These are phyloP conservation scores for Lachancea nothofagi DNA, from an alignment of 805 yeast genomes.

Conservation along the genomic window DNA sequence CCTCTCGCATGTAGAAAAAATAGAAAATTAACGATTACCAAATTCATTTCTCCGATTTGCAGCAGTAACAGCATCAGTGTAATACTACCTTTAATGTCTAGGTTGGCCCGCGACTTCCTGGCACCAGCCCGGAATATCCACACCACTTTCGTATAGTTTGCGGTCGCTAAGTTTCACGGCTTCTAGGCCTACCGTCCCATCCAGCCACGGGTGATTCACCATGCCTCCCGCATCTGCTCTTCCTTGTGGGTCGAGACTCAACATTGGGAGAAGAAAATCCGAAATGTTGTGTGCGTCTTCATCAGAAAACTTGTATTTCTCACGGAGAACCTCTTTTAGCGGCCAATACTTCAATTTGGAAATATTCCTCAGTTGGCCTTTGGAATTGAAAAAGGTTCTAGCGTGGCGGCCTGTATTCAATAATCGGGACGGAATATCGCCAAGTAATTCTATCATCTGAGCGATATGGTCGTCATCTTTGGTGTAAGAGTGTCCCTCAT, in stretches of 20 bases:
- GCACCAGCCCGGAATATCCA: slow-evolving; percentile 89
- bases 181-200: slow-evolving; percentile 72
- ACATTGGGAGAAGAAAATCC: slow-evolving; percentile 80
- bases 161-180: slow-evolving; percentile 59
- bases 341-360: slow-evolving; percentile 87
- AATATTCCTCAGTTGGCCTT: slow-evolving; percentile 72
- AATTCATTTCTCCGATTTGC: not conserved
- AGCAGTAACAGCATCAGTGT: not conserved
- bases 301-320: slow-evolving; percentile 72
- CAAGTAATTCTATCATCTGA: slow-evolving; percentile 81
- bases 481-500: slow-evolving; percentile 61
- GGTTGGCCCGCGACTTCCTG: slow-evolving; percentile 48
- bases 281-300: slow-evolving; percentile 67
- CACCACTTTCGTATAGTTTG: slow-evolving; percentile 73
- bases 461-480: slow-evolving; percentile 97
- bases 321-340: slow-evolving; percentile 68
- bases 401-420: slow-evolving; percentile 58
- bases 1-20: too few species aligned
- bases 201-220: slow-evolving; percentile 79
- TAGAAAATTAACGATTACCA: too few species aligned
- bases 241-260: slow-evolving; percentile 65
- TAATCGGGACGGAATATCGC: slow-evolving; percentile 57
- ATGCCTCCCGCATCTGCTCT: slow-evolving; percentile 96
- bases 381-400: slow-evolving; percentile 55
- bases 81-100: slow-evolving; percentile 26